A percentile compares a stretch with the other conserved stretches of the same genome.
Conservation (phyloP, 106 monocot species). For the Allium fistulosum region DNA sequence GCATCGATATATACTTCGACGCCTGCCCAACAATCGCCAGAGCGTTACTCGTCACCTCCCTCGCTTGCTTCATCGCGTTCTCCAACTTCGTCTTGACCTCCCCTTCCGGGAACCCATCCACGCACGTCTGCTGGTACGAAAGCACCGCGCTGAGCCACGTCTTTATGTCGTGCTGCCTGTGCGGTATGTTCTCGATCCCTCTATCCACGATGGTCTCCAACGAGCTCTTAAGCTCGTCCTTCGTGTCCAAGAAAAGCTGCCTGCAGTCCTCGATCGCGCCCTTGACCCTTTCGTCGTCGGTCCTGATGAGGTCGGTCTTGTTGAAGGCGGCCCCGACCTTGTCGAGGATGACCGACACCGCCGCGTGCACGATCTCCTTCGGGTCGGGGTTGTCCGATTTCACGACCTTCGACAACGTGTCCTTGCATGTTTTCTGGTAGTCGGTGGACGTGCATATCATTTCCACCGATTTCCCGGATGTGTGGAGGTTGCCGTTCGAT, state of each 20-base stretch:
- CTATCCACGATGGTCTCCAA: conserved; percentile 8
- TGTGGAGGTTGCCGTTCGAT: not conserved
- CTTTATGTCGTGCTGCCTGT: conserved; percentile 11
- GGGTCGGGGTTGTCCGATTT: conserved; percentile 14
- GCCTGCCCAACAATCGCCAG: conserved; percentile 32
- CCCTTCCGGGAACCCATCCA: conserved; percentile 45
- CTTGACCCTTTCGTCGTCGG: not conserved
- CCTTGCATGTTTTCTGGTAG: conserved; percentile 26
- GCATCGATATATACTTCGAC: conserved; percentile 8
- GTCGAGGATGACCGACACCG: conserved; percentile 14
- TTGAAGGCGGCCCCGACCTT: conserved; percentile 8
- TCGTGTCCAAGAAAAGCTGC: conserved; percentile 21
- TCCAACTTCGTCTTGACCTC: conserved; percentile 26
- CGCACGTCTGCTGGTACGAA: conserved; percentile 35
- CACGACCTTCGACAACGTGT: conserved; percentile 19
- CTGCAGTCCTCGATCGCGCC: conserved; percentile 30
- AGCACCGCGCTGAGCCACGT: conserved; percentile 44
- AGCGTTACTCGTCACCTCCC: conserved; percentile 46
- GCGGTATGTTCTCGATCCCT: conserved; percentile 7
- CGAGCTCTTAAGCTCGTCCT: conserved; percentile 22
- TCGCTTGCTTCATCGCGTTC: conserved; percentile 15
- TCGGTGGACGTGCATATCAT: conserved; percentile 43
- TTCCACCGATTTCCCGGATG: conserved; percentile 26
- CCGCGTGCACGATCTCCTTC: conserved; percentile 20
- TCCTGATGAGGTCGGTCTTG: conserved; percentile 2